Conservation (phyloP, 768 basidiomycete genomes). For the Daedaleopsis nitida region DNA sequence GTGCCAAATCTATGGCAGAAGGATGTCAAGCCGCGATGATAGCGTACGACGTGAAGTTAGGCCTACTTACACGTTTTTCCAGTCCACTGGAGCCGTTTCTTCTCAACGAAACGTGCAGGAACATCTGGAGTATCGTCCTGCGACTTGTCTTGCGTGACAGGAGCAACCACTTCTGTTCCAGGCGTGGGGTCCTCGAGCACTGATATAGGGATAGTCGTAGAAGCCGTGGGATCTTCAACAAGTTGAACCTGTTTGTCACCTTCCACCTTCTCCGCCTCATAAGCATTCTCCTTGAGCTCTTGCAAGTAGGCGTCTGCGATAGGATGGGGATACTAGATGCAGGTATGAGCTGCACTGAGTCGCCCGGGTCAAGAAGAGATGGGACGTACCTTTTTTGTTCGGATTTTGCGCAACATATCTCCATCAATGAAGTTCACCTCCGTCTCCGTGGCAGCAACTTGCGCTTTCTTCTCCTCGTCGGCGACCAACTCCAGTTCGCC, state of each 20-base stretch:
- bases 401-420: constrained; percentile 60
- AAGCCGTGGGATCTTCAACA: background rate
- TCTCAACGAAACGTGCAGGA: constrained; percentile 73
- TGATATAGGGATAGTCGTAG: constrained; percentile 1
- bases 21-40: constrained; percentile 20
- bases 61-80: constrained; percentile 78
- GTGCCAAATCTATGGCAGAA: constrained; percentile 60
- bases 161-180: background rate
- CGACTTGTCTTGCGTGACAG: constrained; percentile 23
- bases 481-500: constrained; percentile 46
- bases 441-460: constrained; percentile 44
- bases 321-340: constrained; percentile 62
- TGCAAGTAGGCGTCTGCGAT: constrained; percentile 63
- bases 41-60: background rate
- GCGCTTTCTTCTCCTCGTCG: constrained; percentile 63
- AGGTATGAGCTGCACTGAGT: no score
- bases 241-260: constrained; percentile 6
- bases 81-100: constrained; percentile 83
- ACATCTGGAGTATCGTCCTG: constrained; percentile 68
- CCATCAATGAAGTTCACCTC: constrained; percentile 74
- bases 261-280: constrained; percentile 17
- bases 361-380: no score
- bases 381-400: constrained; percentile 63
- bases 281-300: constrained; percentile 42
- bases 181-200: constrained; percentile 4